These are phyloP conservation scores for Pythium aquatile DNA, from an alignment of 352 stramenopile genomes.

Conservation along the genomic window DNA sequence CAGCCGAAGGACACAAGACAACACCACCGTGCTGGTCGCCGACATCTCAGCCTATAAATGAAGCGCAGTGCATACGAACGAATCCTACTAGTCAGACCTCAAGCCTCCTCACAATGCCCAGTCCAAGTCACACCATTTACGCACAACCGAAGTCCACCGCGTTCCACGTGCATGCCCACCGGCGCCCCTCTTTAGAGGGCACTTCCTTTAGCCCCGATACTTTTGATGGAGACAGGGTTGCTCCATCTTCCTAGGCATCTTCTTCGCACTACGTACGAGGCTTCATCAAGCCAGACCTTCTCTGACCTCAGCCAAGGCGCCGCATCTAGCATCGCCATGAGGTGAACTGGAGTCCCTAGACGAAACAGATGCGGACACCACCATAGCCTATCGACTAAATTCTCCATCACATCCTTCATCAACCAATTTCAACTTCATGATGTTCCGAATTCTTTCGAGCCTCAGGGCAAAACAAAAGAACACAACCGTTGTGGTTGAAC, in stretches of 20 bases:
- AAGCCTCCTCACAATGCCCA: too few relatives aligned
- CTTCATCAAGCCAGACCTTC: too few relatives aligned
- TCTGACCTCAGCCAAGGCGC: too few relatives aligned
- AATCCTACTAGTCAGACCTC: not conserved
- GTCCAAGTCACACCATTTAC: not conserved
- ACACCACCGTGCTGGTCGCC: constrained; percentile 77
- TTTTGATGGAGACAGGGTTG: too few relatives aligned
- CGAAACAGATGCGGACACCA: not conserved
- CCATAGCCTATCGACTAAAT: not conserved
- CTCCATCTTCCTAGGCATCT: too few relatives aligned
- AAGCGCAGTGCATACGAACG: not conserved
- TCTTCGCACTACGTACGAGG: too few relatives aligned
- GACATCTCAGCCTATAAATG: constrained; percentile 58
- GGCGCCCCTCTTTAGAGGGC: too few relatives aligned
- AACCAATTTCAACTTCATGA: not conserved
- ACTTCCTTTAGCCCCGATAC: too few relatives aligned
- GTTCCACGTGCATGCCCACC: not conserved
- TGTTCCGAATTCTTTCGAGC: not conserved
- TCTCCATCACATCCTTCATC: not conserved
- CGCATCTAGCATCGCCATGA: too few relatives aligned
- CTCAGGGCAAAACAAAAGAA: not conserved
- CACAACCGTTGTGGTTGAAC: not conserved
- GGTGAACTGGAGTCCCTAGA: too few relatives aligned
- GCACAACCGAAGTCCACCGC: not conserved
- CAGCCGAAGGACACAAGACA: constrained; percentile 58